Evolutionary conservation across 257 asterid genomes (phyloP).

Genomic region (Solanum etuberosum): DNA sequence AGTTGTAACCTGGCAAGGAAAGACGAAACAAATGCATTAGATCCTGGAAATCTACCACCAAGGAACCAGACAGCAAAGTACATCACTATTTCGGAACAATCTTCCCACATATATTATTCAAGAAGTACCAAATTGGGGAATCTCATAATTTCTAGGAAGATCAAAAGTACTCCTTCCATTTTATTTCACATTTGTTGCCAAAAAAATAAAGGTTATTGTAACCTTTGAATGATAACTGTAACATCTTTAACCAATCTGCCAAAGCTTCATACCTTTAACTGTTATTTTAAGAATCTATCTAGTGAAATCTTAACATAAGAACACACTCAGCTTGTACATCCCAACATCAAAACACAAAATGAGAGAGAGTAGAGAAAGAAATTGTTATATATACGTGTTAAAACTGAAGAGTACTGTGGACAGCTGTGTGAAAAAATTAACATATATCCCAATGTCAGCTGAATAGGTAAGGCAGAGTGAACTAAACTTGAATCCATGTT

Average conservation of each 20-base stretch:
- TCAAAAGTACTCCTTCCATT: neutral
- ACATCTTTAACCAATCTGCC: neutral
- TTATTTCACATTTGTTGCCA: neutral
- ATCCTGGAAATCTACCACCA: neutral
- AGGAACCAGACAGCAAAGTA: neutral
- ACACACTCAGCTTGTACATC: neutral
- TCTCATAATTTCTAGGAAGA: neutral
- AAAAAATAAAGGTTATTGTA: neutral
- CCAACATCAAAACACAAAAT: neutral
- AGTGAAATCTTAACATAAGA: neutral
- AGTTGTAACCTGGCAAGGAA: slow-evolving; percentile 36
- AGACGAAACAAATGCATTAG: neutral
- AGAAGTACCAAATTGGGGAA: neutral
- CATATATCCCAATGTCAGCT: neutral
- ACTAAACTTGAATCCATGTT: neutral
- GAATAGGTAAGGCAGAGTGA: neutral
- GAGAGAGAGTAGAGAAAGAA: neutral
- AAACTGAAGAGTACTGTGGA: neutral
- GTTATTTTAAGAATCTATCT: neutral
- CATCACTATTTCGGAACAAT: neutral
- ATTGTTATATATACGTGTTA: neutral
- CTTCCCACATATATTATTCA: neutral
- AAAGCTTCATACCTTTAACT: neutral
- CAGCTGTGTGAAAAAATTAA: neutral
- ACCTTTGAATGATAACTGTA: neutral